Conservation (phyloP, 179 eudicot species). For the Silene coronaria region DNA sequence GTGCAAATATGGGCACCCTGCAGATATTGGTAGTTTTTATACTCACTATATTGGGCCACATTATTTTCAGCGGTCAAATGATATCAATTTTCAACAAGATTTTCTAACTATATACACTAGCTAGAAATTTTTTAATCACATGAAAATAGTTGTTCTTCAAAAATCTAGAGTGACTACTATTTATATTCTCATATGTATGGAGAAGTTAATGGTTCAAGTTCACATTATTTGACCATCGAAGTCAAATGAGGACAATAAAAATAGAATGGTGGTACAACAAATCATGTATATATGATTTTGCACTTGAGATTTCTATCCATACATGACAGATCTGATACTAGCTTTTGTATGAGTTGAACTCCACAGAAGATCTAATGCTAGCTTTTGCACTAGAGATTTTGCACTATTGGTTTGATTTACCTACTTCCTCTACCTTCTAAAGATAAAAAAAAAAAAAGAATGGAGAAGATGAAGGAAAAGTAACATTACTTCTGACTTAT, state of each 20-base stretch:
- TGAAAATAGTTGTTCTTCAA: neutral
- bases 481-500: slow-evolving; percentile 79
- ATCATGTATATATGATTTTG: neutral
- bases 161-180: neutral
- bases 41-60: neutral
- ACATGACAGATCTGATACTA: neutral
- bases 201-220: neutral
- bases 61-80: neutral
- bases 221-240: neutral
- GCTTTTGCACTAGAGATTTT: neutral
- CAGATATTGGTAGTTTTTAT: neutral
- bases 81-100: neutral
- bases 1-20: neutral
- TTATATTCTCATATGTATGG: neutral
- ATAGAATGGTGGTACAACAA: neutral
- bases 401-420: neutral
- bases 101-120: neutral
- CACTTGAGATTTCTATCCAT: neutral
- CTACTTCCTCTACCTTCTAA: neutral
- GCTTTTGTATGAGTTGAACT: neutral
- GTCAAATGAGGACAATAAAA: neutral
- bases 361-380: neutral
- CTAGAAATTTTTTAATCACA: neutral
- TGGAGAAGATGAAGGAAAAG: slow-evolving; percentile 5
- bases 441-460: neutral